These are phyloP conservation scores for Nicotiana knightiana DNA, from an alignment of 257 asterid species.

Conservation along the genomic window DNA sequence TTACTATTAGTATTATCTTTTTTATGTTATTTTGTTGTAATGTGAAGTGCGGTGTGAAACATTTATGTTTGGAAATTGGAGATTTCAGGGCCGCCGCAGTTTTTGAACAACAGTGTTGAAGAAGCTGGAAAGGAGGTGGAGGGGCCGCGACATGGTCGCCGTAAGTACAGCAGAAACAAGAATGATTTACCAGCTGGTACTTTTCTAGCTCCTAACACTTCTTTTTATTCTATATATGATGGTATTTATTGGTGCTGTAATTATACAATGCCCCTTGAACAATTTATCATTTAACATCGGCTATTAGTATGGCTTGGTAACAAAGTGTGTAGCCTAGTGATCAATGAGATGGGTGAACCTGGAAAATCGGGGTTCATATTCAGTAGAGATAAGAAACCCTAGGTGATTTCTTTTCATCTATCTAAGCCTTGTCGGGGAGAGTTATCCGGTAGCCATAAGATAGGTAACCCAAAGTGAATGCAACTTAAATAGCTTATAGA, in stretches of 20 bases:
- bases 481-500: neutral
- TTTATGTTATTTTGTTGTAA: neutral
- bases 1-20: neutral
- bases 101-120: slow-evolving; percentile 58
- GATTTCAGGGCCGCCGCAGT: slow-evolving; percentile 93
- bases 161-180: slow-evolving; percentile 53
- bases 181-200: slow-evolving; percentile 73
- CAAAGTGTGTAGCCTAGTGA: no score
- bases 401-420: no score
- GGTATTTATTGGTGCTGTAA: neutral
- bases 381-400: no score
- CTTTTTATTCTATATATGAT: neutral
- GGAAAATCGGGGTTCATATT: no score
- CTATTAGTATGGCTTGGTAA: no score
- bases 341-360: no score
- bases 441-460: neutral
- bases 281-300: no score
- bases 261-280: neutral
- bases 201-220: neutral
- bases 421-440: no score
- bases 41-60: neutral
- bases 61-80: slow-evolving; percentile 18
- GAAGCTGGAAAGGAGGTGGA: slow-evolving; percentile 41
- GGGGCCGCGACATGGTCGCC: slow-evolving; percentile 52
- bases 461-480: neutral